Percentiles rank a stretch among this genome's conserved stretches.
phyloP scores from a whole-genome alignment of 2,329 filamentous ascomycete species.

The Xylaria multiplex region DNA sequence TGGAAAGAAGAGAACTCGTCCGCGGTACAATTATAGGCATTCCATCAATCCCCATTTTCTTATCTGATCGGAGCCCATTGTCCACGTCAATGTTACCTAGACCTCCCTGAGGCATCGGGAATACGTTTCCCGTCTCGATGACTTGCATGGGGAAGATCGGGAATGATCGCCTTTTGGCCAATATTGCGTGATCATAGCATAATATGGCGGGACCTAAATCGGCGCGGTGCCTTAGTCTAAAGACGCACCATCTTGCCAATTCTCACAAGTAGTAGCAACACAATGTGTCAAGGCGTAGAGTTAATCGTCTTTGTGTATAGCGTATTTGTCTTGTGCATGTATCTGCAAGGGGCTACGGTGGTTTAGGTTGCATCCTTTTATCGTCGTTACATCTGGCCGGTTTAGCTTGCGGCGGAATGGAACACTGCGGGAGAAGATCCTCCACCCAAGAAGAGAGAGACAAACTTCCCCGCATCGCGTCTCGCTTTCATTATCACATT shows the following conservation, averaged over 20 bases:
- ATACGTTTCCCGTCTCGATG: slow-evolving; percentile 19
- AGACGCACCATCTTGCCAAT: slow-evolving; percentile 8
- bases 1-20: neutral
- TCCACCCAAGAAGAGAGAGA: slow-evolving; percentile 6
- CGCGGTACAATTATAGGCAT: slow-evolving; percentile 29
- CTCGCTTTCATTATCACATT: neutral
- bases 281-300: slow-evolving; percentile 9
- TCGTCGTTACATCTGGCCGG: slow-evolving; percentile 27
- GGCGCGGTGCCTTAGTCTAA: slow-evolving; percentile 6
- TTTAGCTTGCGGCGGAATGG: slow-evolving; percentile 33
- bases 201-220: slow-evolving; percentile 33
- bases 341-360: slow-evolving; percentile 25
- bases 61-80: slow-evolving; percentile 24
- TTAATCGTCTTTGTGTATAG: slow-evolving; percentile 1
- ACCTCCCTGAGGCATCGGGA: slow-evolving; percentile 6
- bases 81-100: slow-evolving; percentile 3
- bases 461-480: slow-evolving; percentile 15
- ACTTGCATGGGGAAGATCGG: slow-evolving; percentile 6
- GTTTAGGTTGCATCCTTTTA: slow-evolving; percentile 21
- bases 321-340: slow-evolving; percentile 3
- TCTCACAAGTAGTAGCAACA: slow-evolving; percentile 3
- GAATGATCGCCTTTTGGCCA: slow-evolving; percentile 24
- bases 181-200: slow-evolving; percentile 40
- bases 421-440: slow-evolving; percentile 22
- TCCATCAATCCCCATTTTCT: slow-evolving; percentile 17